Base-by-base conservation (phyloP, 371 early-diverging fungal genomes). In the Rhizomucor miehei region DNA sequence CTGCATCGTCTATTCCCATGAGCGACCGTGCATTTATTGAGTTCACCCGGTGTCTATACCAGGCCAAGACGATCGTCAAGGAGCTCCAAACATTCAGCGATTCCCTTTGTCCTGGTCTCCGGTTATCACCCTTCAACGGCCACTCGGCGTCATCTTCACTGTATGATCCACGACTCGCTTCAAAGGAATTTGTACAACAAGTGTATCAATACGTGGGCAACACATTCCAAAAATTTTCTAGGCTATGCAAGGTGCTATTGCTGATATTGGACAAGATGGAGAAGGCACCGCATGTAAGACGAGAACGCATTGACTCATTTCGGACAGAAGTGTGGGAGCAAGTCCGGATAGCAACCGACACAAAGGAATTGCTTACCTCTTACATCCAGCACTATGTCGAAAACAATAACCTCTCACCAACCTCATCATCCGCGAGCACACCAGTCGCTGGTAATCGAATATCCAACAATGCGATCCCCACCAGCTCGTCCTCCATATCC, bases 11-110 rank as follows among this genome's bases (percentile, higher is more conserved):
- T 11, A 23, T 59, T 5, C 43, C 52, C 2, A 34, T 34, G 10
- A 55, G 29, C 3, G 75, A 71, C 49, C 61, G 60, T 38, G 52
- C 55, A 0, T 68, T 69, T 50, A 58, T 74, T 3, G 76, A 75
- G 23, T 72, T 75, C 19, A 69, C 66, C 44, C 72, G 76, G 1
- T 75, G 76, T 43, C 50, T 75, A 23, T 66, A 75, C 35, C 76
- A 75, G 57, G 66, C 71, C n/a, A 75, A 75, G 48, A 48, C 63
- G 11, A 69, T 75, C 21, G 76, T 75, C 20, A 63, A 69, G 45
- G 70, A 72, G 14, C 47, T 75, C 1, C 55, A 62, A 40, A 40
- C 57, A 0, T 75, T 75, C 41, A 72, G 76, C 39, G 53, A 60
- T 17, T 64, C 67, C 25, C 57, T 72, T 19, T 70, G 56, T 21